Evolutionary conservation across 345 rosid genomes (phyloP).

Genomic region (Populus nigra): DNA sequence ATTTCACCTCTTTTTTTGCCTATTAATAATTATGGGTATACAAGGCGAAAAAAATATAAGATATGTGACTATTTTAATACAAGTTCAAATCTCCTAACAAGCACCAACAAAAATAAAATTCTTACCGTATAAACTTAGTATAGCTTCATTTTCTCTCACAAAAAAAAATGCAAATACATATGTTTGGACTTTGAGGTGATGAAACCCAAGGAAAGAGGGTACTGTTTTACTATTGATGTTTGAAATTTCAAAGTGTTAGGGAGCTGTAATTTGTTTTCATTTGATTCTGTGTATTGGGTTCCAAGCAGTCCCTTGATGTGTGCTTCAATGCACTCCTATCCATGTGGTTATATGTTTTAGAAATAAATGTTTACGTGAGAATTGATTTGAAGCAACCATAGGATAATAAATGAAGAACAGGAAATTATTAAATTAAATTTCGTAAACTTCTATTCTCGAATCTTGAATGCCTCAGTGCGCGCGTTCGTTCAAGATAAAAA

Average conservation of each 20-base stretch:
- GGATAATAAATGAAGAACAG: slow-evolving; percentile 5
- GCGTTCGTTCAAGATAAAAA: slow-evolving; percentile 5
- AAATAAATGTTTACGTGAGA: slow-evolving; percentile 6
- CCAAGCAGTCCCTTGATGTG: slow-evolving; percentile 39
- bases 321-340: slow-evolving; percentile 47
- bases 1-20: background rate
- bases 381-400: background rate
- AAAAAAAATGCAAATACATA: too few species aligned
- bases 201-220: slow-evolving; percentile 26
- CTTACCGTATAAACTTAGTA: background rate
- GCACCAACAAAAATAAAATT: background rate
- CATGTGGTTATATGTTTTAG: slow-evolving; percentile 34
- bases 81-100: background rate
- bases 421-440: background rate
- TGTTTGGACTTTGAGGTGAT: slow-evolving; percentile 31
- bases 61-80: too few species aligned
- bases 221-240: slow-evolving; percentile 13
- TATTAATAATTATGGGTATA: background rate
- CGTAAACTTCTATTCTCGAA: slow-evolving; percentile 51
- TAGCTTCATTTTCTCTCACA: too few species aligned
- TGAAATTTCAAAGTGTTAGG: slow-evolving; percentile 35
- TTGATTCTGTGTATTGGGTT: slow-evolving; percentile 21
- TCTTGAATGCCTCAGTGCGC: slow-evolving; percentile 26
- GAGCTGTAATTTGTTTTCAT: slow-evolving; percentile 23
- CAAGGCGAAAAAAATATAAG: too few species aligned